phyloP scores from a whole-genome alignment of 441 rosid species.

The Jatropha multifida region DNA sequence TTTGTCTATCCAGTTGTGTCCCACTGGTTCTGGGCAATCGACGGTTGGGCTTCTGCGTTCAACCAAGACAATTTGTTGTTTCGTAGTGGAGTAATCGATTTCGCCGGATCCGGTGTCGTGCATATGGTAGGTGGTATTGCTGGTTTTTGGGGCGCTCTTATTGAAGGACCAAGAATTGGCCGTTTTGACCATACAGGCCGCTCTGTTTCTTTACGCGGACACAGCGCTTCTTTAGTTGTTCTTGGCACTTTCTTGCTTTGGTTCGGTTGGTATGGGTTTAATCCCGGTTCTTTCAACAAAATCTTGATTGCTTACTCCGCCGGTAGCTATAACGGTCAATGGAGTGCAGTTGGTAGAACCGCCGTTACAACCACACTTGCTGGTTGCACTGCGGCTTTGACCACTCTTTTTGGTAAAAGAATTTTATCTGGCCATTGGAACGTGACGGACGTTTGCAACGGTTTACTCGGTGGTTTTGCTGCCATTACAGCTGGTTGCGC shows the following conservation, averaged over 20 bases:
- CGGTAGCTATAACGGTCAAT: conserved; percentile 62
- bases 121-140: conserved; percentile 79
- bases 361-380: conserved; percentile 86
- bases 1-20: conserved; percentile 74
- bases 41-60: conserved; percentile 66
- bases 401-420: conserved; percentile 74
- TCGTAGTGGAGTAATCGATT: conserved; percentile 58
- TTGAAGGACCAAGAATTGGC: conserved; percentile 86
- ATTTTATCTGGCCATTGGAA: conserved; percentile 80
- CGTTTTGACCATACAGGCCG: conserved; percentile 58
- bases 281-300: conserved; percentile 72
- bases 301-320: conserved; percentile 41
- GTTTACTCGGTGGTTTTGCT: conserved; percentile 83
- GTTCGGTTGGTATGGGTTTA: conserved; percentile 95
- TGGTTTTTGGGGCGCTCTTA: conserved; percentile 66
- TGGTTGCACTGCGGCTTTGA: conserved; percentile 75
- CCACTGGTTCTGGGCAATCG: conserved; percentile 73
- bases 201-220: conserved; percentile 60
- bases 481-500: conserved; percentile 82
- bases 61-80: conserved; percentile 36
- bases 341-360: conserved; percentile 81
- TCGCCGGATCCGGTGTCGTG: conserved; percentile 77
- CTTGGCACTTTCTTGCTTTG: conserved; percentile 85
- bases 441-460: conserved; percentile 81
- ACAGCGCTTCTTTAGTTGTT: conserved; percentile 77